Evolutionary conservation across 768 basidiomycete genomes (phyloP).

Genomic region (Filobasidium wieringae): DNA sequence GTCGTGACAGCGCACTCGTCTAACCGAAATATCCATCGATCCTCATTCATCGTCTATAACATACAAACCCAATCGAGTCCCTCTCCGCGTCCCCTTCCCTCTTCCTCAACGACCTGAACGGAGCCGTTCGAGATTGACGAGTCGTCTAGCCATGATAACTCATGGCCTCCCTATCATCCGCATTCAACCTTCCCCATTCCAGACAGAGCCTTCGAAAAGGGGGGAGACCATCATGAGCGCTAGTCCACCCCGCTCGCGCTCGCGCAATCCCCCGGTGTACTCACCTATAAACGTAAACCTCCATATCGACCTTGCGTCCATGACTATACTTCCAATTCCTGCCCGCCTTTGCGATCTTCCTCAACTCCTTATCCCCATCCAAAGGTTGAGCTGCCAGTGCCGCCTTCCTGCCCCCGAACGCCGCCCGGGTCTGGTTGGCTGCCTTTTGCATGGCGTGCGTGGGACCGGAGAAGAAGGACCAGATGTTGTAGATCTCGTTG

Average conservation of each 20-base stretch:
- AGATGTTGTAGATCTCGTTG: conserved; percentile 83
- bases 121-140: too few relatives aligned
- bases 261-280: neutral
- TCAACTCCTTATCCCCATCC: conserved; percentile 60
- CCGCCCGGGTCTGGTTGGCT: conserved; percentile 44
- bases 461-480: conserved; percentile 84
- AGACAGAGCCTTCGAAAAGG: conserved; percentile 73
- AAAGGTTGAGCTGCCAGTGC: conserved; percentile 29
- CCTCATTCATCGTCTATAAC: too few relatives aligned
- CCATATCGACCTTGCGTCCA: conserved; percentile 78
- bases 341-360: conserved; percentile 80
- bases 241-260: neutral
- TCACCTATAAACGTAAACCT: conserved; percentile 37
- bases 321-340: conserved; percentile 80
- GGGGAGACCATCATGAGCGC: conserved; percentile 46
- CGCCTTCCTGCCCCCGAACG: conserved; percentile 15
- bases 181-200: conserved; percentile 74
- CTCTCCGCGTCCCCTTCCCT: too few relatives aligned
- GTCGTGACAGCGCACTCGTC: too few relatives aligned
- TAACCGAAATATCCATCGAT: too few relatives aligned
- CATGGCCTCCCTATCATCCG: conserved; percentile 64
- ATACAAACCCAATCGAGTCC: too few relatives aligned
- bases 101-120: too few relatives aligned
- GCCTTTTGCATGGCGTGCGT: conserved; percentile 49
- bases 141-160: too few relatives aligned